phyloP scores from a whole-genome alignment of 1,284 basidiomycete species.

The Sporisorium scitamineum region DNA sequence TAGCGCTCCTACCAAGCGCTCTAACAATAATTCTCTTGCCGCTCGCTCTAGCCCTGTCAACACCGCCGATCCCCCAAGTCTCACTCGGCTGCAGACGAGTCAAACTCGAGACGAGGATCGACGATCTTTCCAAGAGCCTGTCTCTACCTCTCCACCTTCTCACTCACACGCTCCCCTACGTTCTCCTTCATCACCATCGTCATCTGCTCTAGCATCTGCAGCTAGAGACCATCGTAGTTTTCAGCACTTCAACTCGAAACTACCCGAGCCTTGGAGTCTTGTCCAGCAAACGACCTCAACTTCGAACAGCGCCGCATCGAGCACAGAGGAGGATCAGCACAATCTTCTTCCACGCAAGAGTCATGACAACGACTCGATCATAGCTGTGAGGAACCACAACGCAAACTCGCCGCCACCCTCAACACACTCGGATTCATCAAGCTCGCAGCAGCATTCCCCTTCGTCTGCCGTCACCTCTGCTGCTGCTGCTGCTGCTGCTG shows the following conservation, averaged over 20 bases:
- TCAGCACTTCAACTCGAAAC: background rate
- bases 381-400: conserved; percentile 40
- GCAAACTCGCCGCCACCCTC: background rate
- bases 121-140: background rate
- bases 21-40: no score
- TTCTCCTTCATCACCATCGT: background rate
- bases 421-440: background rate
- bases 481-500: background rate
- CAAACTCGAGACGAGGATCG: background rate
- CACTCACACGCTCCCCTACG: background rate
- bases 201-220: conserved; percentile 7
- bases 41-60: no score
- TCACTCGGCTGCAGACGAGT: background rate
- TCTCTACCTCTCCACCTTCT: background rate
- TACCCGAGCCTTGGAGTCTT: background rate
- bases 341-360: conserved; percentile 9
- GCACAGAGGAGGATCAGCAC: background rate
- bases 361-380: conserved; percentile 37
- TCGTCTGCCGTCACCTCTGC: background rate
- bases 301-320: background rate
- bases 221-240: conserved; percentile 21
- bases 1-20: no score
- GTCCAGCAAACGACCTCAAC: background rate
- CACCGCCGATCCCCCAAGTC: background rate
- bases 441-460: background rate